Evolutionary conservation across 192 early-diverging fungal genomes (phyloP).

Genomic region (Entomortierella parvispora): DNA sequence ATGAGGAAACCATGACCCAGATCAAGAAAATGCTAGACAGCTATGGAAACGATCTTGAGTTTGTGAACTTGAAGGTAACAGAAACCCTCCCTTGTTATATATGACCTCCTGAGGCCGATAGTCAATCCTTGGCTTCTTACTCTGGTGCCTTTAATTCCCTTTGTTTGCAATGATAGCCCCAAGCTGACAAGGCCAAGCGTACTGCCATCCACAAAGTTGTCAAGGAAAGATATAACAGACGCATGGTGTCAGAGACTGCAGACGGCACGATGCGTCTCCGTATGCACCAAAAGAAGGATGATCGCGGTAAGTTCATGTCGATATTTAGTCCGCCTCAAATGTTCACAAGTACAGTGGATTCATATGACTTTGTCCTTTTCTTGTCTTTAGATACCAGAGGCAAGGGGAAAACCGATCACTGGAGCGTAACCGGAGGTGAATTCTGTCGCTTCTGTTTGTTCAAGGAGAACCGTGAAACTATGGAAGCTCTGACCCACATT

Average conservation of each 20-base stretch:
- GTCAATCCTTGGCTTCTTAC: background rate
- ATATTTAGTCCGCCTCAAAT: background rate
- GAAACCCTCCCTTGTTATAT: background rate
- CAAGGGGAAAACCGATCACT: conserved; percentile 47
- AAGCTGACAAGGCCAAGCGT: conserved; percentile 62
- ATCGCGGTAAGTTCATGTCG: conserved; percentile 16
- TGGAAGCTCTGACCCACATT: conserved; percentile 80
- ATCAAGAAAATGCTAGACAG: conserved; percentile 49
- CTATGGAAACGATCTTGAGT: conserved; percentile 43
- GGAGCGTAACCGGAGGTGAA: conserved; percentile 73
- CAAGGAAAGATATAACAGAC: conserved; percentile 58
- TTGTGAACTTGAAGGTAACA: conserved; percentile 41
- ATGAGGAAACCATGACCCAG: conserved; percentile 28
- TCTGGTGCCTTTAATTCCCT: background rate
- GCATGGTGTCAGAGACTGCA: conserved; percentile 59
- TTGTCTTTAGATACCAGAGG: conserved; percentile 33
- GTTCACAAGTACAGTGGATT: background rate
- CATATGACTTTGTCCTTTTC: background rate
- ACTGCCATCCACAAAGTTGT: conserved; percentile 64
- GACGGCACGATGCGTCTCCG: conserved; percentile 57
- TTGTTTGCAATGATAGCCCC: conserved; percentile 31
- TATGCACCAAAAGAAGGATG: conserved; percentile 53
- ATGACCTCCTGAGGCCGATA: background rate
- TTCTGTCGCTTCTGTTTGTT: conserved; percentile 88
- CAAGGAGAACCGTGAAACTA: conserved; percentile 95